Base-by-base conservation (phyloP, 208 protist genomes). In the Trypanosoma vivax region DNA sequence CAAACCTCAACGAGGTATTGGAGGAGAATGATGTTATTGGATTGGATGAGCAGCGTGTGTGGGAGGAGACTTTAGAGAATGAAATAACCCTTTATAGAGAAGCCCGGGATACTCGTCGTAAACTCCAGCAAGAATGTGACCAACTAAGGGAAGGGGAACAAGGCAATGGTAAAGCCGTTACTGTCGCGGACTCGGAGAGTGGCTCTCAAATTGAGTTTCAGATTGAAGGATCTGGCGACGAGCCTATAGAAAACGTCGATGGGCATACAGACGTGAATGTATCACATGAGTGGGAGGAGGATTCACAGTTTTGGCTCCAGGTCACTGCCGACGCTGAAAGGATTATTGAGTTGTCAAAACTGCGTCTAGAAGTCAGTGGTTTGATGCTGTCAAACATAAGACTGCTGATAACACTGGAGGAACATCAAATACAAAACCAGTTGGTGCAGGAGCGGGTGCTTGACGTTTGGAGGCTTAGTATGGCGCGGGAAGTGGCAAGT, bases 311-410 rank as follows among this genome's bases (percentile, higher is more conserved):
- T 16, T 65, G 39, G 53, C 14, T 29, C 3, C 19, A 27, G 37
- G 4, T 49, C 47, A 40, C 45, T 21, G 19, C 3, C n/a, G 31
- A 50, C 5, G 41, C 35, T 6, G 23, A 7, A 5, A 25, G 18
- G 1, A 65, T 62, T n/a, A n/a, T 72, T 35, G 66, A 68, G 37
- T 45, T 39, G 13, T 53, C 71, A 6, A 23, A 59, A 50, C 23
- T 70, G 33, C 65, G 63, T 7, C 29, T 54, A 31, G 23, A 43
- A 11, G 18, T 48, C 28, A 50, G 38, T 27, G 33, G 6, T 28
- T 55, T 63, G 19, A 54, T 63, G 27, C 24, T 29, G 29, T 30
- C 37, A 42, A 55, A 21, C 39, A 35, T 27, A 19, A 37, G 11
- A 40, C 57, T 63, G 37, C 5, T 39, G 28, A 2, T n/a, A 13